Percentiles rank a stretch among this genome's conserved stretches.
phyloP scores from a whole-genome alignment of 2,329 filamentous ascomycete genomes.

The Rachicladosporium sp. region DNA sequence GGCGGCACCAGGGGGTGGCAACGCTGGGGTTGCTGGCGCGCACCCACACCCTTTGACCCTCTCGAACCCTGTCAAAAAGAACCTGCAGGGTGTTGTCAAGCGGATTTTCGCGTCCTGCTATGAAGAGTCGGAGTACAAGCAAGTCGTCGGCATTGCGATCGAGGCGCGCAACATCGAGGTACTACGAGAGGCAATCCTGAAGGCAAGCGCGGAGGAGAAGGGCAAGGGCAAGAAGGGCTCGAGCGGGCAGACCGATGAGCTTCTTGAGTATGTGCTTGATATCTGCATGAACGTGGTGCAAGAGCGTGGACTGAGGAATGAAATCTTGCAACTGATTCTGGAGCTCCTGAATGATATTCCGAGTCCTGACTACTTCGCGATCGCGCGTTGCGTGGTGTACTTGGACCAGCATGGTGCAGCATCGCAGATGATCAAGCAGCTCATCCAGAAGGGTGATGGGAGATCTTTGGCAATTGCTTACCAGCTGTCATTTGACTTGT shows the following conservation, averaged over 20 bases:
- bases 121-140: slow-evolving; percentile 72
- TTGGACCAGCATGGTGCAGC: slow-evolving; percentile 86
- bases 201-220: slow-evolving; percentile 78
- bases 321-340: slow-evolving; percentile 83
- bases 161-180: slow-evolving; percentile 92
- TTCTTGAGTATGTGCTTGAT: slow-evolving; percentile 91
- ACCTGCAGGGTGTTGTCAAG: slow-evolving; percentile 73
- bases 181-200: slow-evolving; percentile 72
- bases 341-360: slow-evolving; percentile 88
- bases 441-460: slow-evolving; percentile 68
- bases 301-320: slow-evolving; percentile 71
- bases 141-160: slow-evolving; percentile 92
- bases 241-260: slow-evolving; percentile 63
- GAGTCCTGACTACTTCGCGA: slow-evolving; percentile 91
- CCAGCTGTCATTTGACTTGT: slow-evolving; percentile 94
- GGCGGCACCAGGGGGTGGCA: slow-evolving; percentile 43
- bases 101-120: slow-evolving; percentile 86
- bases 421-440: slow-evolving; percentile 67
- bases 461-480: slow-evolving; percentile 78
- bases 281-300: slow-evolving; percentile 98
- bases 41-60: slow-evolving; percentile 52
- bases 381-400: slow-evolving; percentile 95
- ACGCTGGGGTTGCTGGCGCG: slow-evolving; percentile 40
- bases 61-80: slow-evolving; percentile 63
- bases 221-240: slow-evolving; percentile 43